Base-by-base conservation (phyloP, 2,329 filamentous ascomycete species). In the Torrubiellomyces zombiae region DNA sequence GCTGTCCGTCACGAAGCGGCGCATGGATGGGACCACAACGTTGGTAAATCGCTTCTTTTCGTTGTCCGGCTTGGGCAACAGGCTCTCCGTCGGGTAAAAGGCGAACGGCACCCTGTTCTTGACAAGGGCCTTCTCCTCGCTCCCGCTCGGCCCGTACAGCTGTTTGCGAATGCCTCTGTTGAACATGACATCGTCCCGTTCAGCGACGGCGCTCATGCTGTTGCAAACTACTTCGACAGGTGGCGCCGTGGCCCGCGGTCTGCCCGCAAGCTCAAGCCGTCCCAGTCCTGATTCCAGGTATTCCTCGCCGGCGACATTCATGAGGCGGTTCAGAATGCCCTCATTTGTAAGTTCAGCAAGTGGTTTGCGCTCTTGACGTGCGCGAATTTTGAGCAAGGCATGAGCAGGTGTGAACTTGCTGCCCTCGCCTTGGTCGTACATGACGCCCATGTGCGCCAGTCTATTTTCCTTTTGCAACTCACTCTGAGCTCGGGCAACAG, bases 1-100 rank as follows among this genome's bases (percentile, higher is more conserved):
- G 26, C 83, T 93, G 52, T 95, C 89, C 2, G 86, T 95, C 30
- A 98, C 89, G 44, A 98, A 98, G 38, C 85, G 82, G 24, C 74
- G 77, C 89, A 98, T 98, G 8, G 85, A 94, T 1, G 89, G 89
- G 17, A 94, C 85, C 25, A 75, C 67, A 34, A 98, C 91, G 46
- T 86, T 79, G 25, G 79, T 94, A 53, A 85, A 95, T 14, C 79
- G 71, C 36, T 74, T 69, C 58, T 82, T 86, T 43, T 78, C 68
- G 22, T 79, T 82, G 32, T 79, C 74, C 1, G 89, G 85, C 18
- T 64, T 56, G 3, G 89, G 85, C 2, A 95, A 58, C 50, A 85
- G 60, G 35, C 68, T 58, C 9, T 54, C 56, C 2, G 64, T 46
- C 1, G 83, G 78, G 40, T 75, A 74, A 18, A 64, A 53, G 14